A percentile compares a stretch with the other conserved stretches of the same genome.
These are phyloP conservation scores for Pestalotiopsis fici DNA, from an alignment of 2,329 filamentous ascomycete genomes.

Conservation along the genomic window DNA sequence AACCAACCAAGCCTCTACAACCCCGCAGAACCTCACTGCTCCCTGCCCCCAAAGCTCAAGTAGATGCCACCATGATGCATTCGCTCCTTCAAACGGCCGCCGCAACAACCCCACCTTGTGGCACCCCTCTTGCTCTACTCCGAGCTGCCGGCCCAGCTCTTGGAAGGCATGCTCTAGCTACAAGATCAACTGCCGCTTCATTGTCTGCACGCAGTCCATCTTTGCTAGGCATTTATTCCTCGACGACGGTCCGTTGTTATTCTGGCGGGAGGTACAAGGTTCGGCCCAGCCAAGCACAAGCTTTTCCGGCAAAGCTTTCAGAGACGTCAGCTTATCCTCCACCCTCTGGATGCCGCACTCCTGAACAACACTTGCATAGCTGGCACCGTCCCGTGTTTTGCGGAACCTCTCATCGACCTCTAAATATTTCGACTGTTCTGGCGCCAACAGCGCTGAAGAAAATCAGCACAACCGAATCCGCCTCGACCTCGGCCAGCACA, in stretches of 20 bases:
- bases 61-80: slow-evolving; percentile 1
- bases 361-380: background rate
- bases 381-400: background rate
- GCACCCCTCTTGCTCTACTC: slow-evolving; percentile 5
- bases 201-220: background rate
- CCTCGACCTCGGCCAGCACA: no score
- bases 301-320: background rate
- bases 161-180: background rate
- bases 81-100: slow-evolving; percentile 1
- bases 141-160: slow-evolving; percentile 1
- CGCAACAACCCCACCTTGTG: slow-evolving; percentile 3
- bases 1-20: background rate
- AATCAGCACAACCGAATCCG: background rate
- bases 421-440: background rate
- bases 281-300: background rate
- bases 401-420: background rate
- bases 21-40: background rate
- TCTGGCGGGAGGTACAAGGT: background rate
- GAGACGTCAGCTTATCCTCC: background rate
- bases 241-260: background rate
- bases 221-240: background rate
- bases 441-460: background rate
- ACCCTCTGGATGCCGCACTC: background rate
- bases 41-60: background rate
- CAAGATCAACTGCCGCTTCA: background rate